phyloP scores from a whole-genome alignment of 345 rosid genomes.

The Eucalyptus virginea region DNA sequence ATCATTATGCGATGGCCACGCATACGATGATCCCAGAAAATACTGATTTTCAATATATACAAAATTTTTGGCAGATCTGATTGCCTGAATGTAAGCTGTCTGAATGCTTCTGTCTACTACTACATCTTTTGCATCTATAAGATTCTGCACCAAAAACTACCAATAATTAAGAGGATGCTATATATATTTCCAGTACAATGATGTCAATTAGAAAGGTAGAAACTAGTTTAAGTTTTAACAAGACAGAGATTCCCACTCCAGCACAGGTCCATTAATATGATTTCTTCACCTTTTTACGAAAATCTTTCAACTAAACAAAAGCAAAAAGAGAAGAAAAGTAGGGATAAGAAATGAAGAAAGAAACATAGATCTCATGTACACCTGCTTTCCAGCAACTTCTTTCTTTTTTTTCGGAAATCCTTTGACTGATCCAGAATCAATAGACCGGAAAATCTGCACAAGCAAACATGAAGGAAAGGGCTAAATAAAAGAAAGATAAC shows the following conservation, averaged over 20 bases:
- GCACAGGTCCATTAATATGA: background rate
- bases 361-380: conserved; percentile 12
- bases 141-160: conserved; percentile 45
- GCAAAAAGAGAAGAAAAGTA: background rate
- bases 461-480: background rate
- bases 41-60: conserved; percentile 98
- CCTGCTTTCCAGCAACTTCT: conserved; percentile 31
- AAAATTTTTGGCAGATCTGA: conserved; percentile 94
- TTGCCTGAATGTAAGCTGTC: conserved; percentile 89
- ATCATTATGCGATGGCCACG: conserved; percentile 71
- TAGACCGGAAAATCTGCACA: conserved; percentile 72
- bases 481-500: background rate
- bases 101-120: conserved; percentile 94
- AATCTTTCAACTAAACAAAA: background rate
- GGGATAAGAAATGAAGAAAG: background rate
- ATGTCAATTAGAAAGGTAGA: background rate
- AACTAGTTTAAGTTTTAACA: background rate
- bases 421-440: conserved; percentile 71
- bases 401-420: conserved; percentile 57
- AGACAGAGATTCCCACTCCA: background rate
- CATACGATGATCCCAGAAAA: conserved; percentile 96
- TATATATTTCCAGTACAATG: background rate
- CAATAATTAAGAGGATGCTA: background rate
- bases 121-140: conserved; percentile 44
- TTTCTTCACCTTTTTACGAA: background rate